Percentiles rank a stretch among this genome's conserved stretches.
Conservation (phyloP, 2,329 filamentous ascomycete species). For the Cadophora sp. region DNA sequence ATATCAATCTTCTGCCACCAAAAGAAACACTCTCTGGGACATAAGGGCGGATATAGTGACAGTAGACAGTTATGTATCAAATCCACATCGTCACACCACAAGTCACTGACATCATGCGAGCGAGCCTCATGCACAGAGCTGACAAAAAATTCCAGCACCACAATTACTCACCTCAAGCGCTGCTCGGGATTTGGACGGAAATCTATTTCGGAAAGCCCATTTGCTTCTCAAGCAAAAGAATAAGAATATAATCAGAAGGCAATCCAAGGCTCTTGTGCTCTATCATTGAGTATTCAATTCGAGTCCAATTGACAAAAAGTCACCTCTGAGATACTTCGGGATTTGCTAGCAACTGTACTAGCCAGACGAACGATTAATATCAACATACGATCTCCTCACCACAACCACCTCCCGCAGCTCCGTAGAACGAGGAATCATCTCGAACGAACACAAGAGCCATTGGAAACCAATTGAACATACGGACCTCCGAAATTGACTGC, state of each 20-base stretch:
- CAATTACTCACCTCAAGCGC: slow-evolving; percentile 14
- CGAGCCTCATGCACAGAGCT: slow-evolving; percentile 23
- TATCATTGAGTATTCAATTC: slow-evolving; percentile 3
- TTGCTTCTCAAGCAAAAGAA: not conserved
- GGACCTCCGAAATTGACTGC: not conserved
- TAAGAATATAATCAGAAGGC: not conserved
- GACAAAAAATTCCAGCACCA: slow-evolving; percentile 19
- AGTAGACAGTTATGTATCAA: not conserved
- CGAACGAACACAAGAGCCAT: not conserved
- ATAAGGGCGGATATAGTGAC: not conserved
- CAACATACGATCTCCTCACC: slow-evolving; percentile 4
- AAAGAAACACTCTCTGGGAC: too few relatives aligned
- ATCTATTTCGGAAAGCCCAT: not conserved
- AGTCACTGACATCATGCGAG: slow-evolving; percentile 28
- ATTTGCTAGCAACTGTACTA: slow-evolving; percentile 3
- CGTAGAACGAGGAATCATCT: not conserved
- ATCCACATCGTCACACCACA: slow-evolving; percentile 20
- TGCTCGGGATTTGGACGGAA: slow-evolving; percentile 20
- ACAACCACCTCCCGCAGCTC: not conserved
- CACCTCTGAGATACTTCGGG: slow-evolving; percentile 11
- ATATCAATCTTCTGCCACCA: not conserved
- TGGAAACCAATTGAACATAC: not conserved
- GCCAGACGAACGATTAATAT: not conserved
- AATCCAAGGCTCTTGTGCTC: not conserved
- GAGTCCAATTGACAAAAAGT: not conserved